Base-by-base conservation (phyloP, 495 filamentous ascomycete species). In the Coniosporium apollinis region DNA sequence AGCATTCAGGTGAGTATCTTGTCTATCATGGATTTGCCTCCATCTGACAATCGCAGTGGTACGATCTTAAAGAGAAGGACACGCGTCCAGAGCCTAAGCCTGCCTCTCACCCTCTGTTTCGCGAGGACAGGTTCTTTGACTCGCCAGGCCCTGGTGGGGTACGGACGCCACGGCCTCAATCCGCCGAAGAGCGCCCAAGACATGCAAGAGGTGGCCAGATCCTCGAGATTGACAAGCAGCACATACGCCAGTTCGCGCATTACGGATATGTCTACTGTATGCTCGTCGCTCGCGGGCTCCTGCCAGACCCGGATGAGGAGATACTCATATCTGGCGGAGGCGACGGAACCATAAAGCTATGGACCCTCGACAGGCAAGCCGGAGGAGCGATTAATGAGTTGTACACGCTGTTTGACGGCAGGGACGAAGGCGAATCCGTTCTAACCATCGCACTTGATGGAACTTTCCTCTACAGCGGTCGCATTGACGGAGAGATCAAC, bases 221-320 rank as follows among this genome's bases (percentile, higher is more conserved):
- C 7, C 63, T 94, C 10, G 84, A 91, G 48, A 86, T 94, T 48
- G 81, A 84, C 47, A 72, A 74, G 18, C 65, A 78, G 10, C 71
- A 91, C 38, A 79, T 94, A 36, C 69, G 67, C 30, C 74, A 92
- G 32, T 97, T 92, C 51, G 82, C 89, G 0, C 89, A 97, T 48
- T 89, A 72, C 55, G 89, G 89, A 10, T 96, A 94, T 55, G 70
- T 96, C 0, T 93, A 96, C 47, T 91, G 82, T 45, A 94, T 96
- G 87, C 64, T 83, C 0, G 60, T 96, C 2, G 73, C 82, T 2
- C 70, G 67, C 28, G 51, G 74, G 8, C 59, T 77, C 4, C 59
- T 72, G 24, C 69, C 74, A 2, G 60, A 30, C 17, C 36, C 70
- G 0, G 69, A 72, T 5, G 76, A 83, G 38, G 85, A 94, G 38